phyloP scores from a whole-genome alignment of 352 stramenopile genomes.

The Phytophthora agathidicida region DNA sequence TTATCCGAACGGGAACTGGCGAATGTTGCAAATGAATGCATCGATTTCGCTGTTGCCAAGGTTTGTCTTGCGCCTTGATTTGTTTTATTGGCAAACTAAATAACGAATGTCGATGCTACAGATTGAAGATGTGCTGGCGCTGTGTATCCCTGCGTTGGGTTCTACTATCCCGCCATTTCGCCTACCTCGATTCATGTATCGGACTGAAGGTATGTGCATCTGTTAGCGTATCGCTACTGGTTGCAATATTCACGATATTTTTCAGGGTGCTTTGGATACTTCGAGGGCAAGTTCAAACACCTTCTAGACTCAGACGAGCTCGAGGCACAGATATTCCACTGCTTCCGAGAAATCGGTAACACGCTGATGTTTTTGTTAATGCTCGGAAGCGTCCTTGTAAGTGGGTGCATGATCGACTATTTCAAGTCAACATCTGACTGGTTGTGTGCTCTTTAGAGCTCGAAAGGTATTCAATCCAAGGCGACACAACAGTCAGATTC shows the following conservation, averaged over 20 bases:
- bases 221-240: background rate
- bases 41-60: conserved; percentile 44
- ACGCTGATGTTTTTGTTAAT: conserved; percentile 65
- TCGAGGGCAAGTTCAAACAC: conserved; percentile 83
- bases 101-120: conserved; percentile 21
- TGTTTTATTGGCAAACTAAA: background rate
- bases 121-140: conserved; percentile 70
- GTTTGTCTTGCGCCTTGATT: conserved; percentile 16
- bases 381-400: conserved; percentile 45
- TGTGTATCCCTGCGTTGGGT: conserved; percentile 75
- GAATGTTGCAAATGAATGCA: conserved; percentile 40
- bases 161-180: conserved; percentile 77
- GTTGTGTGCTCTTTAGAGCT: conserved; percentile 3
- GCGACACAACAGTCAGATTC: conserved; percentile 4
- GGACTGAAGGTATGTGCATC: conserved; percentile 44
- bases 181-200: conserved; percentile 74
- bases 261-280: conserved; percentile 75
- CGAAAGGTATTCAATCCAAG: conserved; percentile 12
- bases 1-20: conserved; percentile 35
- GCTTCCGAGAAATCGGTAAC: conserved; percentile 81
- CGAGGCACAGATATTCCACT: conserved; percentile 86
- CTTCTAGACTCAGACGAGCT: conserved; percentile 83
- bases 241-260: background rate
- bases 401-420: background rate
- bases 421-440: background rate